A percentile compares a stretch with the other conserved stretches of the same genome.
These are phyloP conservation scores for Ganoderma sinense DNA, from an alignment of 1,284 basidiomycete species.

Conservation along the genomic window DNA sequence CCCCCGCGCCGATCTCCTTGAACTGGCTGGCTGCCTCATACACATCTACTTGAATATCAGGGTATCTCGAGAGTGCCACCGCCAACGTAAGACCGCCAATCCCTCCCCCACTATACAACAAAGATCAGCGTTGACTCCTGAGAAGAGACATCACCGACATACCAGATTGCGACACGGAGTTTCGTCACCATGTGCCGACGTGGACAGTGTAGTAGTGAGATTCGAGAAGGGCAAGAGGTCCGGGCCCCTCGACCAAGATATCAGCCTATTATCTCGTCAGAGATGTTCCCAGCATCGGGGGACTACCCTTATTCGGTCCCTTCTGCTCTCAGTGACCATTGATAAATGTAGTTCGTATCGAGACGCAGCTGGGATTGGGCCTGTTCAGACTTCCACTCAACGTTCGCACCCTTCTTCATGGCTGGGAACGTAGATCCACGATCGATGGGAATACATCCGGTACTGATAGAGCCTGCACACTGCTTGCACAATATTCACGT, in stretches of 20 bases:
- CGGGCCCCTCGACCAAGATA: background rate
- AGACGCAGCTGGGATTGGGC: background rate
- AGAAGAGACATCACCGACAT: background rate
- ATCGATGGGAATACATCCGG: slow-evolving; percentile 5
- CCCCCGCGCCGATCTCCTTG: slow-evolving; percentile 58
- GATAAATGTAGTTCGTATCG: background rate
- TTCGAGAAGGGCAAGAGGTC: background rate
- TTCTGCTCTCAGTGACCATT: background rate
- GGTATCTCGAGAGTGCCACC: slow-evolving; percentile 47
- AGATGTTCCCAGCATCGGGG: background rate
- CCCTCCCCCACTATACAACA: slow-evolving; percentile 52
- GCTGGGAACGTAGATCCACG: background rate
- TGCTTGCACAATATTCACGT: background rate
- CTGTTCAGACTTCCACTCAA: background rate
- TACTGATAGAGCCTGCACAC: slow-evolving; percentile 2
- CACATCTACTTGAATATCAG: slow-evolving; percentile 52
- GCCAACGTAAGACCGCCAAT: slow-evolving; percentile 56
- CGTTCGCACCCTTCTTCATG: slow-evolving; percentile 3
- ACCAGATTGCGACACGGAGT: slow-evolving; percentile 40
- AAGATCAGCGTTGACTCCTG: background rate
- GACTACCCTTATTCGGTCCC: background rate
- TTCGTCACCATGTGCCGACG: slow-evolving; percentile 17
- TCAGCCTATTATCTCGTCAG: background rate
- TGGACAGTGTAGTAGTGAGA: background rate
- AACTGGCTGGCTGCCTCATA: slow-evolving; percentile 56